These are phyloP conservation scores for Hondaea fermentalgiana DNA, from an alignment of 108 stramenopile genomes.

Conservation along the genomic window DNA sequence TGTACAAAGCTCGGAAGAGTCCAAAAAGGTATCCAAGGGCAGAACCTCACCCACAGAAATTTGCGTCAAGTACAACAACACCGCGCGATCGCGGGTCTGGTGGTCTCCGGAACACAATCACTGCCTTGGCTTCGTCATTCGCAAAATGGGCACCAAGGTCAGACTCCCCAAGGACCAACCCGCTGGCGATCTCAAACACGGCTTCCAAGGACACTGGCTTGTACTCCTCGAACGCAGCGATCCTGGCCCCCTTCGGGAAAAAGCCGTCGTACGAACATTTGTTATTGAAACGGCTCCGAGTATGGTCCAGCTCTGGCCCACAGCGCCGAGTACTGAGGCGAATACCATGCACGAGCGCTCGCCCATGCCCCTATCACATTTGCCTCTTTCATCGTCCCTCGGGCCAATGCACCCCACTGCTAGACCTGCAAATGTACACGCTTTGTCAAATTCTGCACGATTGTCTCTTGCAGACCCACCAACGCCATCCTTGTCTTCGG, in stretches of 20 bases:
- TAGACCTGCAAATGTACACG: too few species aligned
- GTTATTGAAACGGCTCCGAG: background rate
- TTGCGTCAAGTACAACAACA: conserved; percentile 16
- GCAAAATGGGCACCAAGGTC: background rate
- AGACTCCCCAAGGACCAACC: background rate
- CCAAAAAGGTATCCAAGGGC: background rate
- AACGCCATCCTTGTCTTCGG: too few species aligned
- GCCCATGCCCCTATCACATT: too few species aligned
- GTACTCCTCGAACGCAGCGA: background rate
- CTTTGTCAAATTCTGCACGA: too few species aligned
- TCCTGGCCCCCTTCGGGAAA: background rate
- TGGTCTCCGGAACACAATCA: background rate
- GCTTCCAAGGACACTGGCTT: conserved; percentile 6
- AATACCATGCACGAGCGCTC: background rate
- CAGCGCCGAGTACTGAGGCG: background rate
- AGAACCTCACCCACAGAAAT: background rate
- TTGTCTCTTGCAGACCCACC: too few species aligned
- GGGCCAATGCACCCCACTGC: too few species aligned
- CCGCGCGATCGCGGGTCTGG: background rate
- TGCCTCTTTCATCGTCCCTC: too few species aligned
- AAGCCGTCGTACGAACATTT: background rate
- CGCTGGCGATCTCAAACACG: background rate
- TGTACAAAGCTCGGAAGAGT: background rate
- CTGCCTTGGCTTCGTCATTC: background rate
- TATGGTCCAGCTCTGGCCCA: background rate